Percentiles rank a stretch among this genome's conserved stretches.
phyloP scores from a whole-genome alignment of 306 rosid species.

The Inga oerstediana region DNA sequence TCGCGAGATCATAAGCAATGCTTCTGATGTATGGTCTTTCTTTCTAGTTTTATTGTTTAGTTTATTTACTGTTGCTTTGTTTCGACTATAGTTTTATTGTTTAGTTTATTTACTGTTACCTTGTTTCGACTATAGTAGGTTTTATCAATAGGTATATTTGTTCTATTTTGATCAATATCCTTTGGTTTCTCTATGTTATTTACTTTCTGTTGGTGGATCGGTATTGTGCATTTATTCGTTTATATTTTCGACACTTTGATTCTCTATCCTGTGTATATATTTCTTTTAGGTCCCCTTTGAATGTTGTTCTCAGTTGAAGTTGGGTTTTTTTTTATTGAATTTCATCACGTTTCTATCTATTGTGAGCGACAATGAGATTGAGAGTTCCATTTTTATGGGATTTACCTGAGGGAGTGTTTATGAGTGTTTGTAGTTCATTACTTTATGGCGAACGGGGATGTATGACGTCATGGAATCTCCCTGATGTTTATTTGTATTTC shows the following conservation, averaged over 20 bases:
- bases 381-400: too few species aligned
- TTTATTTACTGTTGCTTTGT: too few species aligned
- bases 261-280: background rate
- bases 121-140: too few species aligned
- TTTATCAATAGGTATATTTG: background rate
- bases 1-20: constrained; percentile 84
- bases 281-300: background rate
- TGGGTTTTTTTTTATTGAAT: background rate
- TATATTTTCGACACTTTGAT: background rate
- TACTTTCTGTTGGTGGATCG: background rate
- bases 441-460: background rate
- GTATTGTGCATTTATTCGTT: background rate
- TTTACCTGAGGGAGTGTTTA: too few species aligned
- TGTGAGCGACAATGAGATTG: background rate
- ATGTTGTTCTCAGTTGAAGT: background rate
- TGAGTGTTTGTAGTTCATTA: background rate
- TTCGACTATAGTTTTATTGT: too few species aligned
- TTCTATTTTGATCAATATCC: background rate
- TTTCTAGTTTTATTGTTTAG: too few species aligned
- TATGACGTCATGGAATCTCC: background rate
- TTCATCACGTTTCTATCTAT: too few species aligned
- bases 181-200: background rate
- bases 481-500: background rate
- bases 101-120: too few species aligned
- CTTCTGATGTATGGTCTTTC: constrained; percentile 67